Percentiles rank a stretch among this genome's conserved stretches.
These are phyloP conservation scores for Kalmusia sp. DNA, from an alignment of 2,329 filamentous ascomycete genomes.

Conservation along the genomic window DNA sequence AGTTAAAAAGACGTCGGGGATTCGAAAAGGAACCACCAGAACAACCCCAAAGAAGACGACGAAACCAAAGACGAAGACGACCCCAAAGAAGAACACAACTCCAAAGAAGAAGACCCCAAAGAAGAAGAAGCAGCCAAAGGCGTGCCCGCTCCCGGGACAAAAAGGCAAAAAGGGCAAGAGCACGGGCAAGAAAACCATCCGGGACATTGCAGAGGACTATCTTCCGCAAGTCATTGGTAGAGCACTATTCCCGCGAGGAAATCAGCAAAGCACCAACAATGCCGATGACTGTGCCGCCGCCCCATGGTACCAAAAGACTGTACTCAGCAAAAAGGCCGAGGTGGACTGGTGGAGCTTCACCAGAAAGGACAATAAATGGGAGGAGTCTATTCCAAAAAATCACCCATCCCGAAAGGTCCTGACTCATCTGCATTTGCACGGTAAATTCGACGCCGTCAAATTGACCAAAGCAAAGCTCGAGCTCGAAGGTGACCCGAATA, in stretches of 20 bases:
- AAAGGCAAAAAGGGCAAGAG: background rate
- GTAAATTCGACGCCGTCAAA: constrained; percentile 1
- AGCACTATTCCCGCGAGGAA: too few relatives aligned
- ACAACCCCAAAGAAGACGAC: background rate
- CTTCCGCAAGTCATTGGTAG: background rate
- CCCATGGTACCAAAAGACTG: too few relatives aligned
- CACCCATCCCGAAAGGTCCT: background rate
- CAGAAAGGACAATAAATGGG: background rate
- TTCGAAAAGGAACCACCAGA: background rate
- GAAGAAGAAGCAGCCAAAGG: background rate
- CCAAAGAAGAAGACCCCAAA: background rate
- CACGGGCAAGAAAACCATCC: background rate
- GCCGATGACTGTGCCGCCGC: too few relatives aligned
- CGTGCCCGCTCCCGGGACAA: background rate
- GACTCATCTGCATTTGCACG: background rate
- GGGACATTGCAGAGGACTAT: background rate
- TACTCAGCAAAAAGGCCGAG: too few relatives aligned
- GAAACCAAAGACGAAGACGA: background rate
- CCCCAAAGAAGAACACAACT: background rate
- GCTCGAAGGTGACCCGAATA: background rate
- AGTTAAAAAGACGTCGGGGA: background rate
- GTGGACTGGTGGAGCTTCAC: too few relatives aligned
- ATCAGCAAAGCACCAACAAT: too few relatives aligned
- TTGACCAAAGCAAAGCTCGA: background rate
- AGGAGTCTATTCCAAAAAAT: background rate